phyloP scores from a whole-genome alignment of 257 asterid species.

The Gardenia jasminoides region DNA sequence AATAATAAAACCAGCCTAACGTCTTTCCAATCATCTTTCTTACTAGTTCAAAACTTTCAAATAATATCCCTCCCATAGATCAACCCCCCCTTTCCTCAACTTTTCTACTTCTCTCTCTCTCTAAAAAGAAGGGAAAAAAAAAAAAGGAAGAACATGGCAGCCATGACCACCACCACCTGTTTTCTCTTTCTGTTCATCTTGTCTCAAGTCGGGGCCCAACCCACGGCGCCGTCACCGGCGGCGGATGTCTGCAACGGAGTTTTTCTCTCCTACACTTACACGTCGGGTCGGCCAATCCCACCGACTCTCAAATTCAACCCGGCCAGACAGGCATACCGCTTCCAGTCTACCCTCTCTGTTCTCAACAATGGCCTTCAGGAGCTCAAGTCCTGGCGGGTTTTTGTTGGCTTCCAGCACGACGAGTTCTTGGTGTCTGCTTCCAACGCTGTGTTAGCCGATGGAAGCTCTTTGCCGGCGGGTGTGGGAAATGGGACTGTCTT shows the following conservation, averaged over 20 bases:
- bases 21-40: background rate
- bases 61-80: too few relatives aligned
- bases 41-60: background rate
- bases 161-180: conserved; percentile 12
- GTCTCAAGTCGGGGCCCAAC: conserved; percentile 34
- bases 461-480: conserved; percentile 57
- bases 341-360: conserved; percentile 53
- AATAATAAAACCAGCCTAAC: too few relatives aligned
- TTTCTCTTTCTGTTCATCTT: conserved; percentile 20
- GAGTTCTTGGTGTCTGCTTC: conserved; percentile 83
- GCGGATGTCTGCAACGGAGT: conserved; percentile 64
- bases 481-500: conserved; percentile 80
- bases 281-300: conserved; percentile 42
- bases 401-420: conserved; percentile 71
- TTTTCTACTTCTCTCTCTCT: conserved; percentile 23
- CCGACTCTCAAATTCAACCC: conserved; percentile 44
- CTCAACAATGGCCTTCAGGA: conserved; percentile 73
- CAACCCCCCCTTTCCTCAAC: too few relatives aligned
- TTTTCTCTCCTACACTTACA: conserved; percentile 52
- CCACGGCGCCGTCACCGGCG: conserved; percentile 46
- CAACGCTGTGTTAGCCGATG: conserved; percentile 76
- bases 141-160: conserved; percentile 34
- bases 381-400: conserved; percentile 76
- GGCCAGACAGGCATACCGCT: conserved; percentile 61
- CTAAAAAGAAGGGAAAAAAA: background rate